Evolutionary conservation across 2,329 filamentous ascomycete species (phyloP).

Genomic region (Cryoendolithus antarcticus): DNA sequence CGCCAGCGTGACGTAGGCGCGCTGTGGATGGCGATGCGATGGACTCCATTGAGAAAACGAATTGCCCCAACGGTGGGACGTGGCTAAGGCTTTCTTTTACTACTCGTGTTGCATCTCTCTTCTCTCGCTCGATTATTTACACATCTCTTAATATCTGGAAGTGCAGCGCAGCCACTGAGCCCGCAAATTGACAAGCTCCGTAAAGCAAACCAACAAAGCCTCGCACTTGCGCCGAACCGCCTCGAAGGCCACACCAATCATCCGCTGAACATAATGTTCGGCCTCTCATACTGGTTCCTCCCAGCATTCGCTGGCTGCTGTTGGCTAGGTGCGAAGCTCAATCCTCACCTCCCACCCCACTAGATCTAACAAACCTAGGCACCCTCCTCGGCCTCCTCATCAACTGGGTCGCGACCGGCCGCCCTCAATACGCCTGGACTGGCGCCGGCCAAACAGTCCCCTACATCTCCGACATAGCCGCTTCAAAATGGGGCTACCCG

Average conservation of each 20-base stretch:
- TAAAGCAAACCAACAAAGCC: neutral
- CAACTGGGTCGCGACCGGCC: constrained; percentile 52
- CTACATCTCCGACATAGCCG: constrained; percentile 42
- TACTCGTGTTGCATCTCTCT: no score
- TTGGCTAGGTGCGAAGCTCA: constrained; percentile 39
- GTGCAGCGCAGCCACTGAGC: no score
- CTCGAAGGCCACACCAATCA: neutral
- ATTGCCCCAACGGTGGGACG: no score
- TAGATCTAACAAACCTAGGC: constrained; percentile 23
- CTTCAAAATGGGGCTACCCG: constrained; percentile 50
- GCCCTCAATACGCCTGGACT: constrained; percentile 52
- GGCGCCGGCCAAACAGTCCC: constrained; percentile 45
- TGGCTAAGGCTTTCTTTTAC: no score
- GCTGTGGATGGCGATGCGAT: no score
- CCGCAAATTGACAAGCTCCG: no score
- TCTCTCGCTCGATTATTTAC: no score
- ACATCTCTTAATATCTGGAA: no score
- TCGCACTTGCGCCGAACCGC: constrained; percentile 1
- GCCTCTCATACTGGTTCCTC: constrained; percentile 46
- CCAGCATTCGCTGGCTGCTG: constrained; percentile 53
- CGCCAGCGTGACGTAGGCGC: no score
- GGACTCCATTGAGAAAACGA: no score
- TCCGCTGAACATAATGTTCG: constrained; percentile 21
- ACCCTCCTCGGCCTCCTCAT: constrained; percentile 59
- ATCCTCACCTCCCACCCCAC: neutral